A percentile compares a stretch with the other conserved stretches of the same genome.
Evolutionary conservation across 2,329 filamentous ascomycete species (phyloP).

Genomic region (Elsinoe arachidis): DNA sequence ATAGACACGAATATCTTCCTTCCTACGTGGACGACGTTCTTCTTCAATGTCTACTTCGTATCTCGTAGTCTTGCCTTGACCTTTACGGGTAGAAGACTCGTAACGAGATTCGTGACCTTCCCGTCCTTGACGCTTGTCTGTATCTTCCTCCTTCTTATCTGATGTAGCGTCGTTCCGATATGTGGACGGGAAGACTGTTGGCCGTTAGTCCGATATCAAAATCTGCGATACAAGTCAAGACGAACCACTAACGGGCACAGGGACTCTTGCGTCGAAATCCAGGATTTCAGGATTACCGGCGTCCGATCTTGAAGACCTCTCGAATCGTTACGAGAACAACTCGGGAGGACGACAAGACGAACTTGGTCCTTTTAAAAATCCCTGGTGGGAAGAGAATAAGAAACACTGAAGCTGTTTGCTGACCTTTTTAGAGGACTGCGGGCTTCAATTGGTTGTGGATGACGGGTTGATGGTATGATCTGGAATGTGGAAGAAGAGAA

Average conservation of each 20-base stretch:
- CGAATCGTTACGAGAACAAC: constrained; percentile 20
- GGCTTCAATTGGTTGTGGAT: constrained; percentile 8
- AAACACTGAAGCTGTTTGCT: constrained; percentile 13
- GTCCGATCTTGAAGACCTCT: constrained; percentile 18
- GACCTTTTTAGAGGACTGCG: constrained; percentile 11
- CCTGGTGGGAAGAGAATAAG: constrained; percentile 2
- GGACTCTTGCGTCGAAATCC: constrained; percentile 20
- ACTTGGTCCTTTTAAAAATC: constrained; percentile 13
- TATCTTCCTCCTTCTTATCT: constrained; percentile 77
- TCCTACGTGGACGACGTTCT: constrained; percentile 58
- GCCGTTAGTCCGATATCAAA: neutral
- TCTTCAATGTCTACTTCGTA: constrained; percentile 82
- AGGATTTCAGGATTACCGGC: constrained; percentile 17
- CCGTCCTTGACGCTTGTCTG: constrained; percentile 91
- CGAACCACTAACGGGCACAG: constrained; percentile 18
- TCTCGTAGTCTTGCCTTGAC: constrained; percentile 40
- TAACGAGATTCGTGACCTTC: constrained; percentile 85
- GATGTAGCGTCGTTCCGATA: constrained; percentile 72
- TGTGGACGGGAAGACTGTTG: constrained; percentile 84
- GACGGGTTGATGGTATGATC: neutral
- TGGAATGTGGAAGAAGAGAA: constrained; percentile 6
- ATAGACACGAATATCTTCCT: constrained; percentile 33
- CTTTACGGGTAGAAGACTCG: constrained; percentile 48
- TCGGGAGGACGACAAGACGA: constrained; percentile 20
- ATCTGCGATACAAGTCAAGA: neutral